Base-by-base conservation (phyloP, 805 yeast genomes). In the Diddensiella transvaalensis region DNA sequence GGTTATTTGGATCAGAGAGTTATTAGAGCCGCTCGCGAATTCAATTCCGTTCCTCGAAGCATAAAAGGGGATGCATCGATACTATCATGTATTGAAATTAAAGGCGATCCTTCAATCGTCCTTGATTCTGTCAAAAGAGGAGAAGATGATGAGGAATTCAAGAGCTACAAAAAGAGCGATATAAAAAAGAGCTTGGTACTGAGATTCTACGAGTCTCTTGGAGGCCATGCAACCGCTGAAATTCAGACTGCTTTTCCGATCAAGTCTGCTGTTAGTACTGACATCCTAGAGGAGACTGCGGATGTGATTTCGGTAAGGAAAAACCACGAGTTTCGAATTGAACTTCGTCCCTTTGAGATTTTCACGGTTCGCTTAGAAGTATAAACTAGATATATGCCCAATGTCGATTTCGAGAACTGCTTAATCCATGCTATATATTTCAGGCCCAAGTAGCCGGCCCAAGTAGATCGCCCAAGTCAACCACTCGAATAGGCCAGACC, bases 161-260 rank as follows among this genome's bases (percentile, higher is more conserved):
- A 76, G 80, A 8, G 36, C 51, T 8, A 71, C 72, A 42, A 66
- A 47, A 57, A 61, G 26, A 76, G 63, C 67, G 44, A 60, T 62
- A 35, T 74, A 8, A 75, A 75, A 8, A 68, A 71, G 44, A 75
- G 82, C 5, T 66, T 87, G 26, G 72, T 88, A 15, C 70, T 85
- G 22, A 78, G 97, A 57, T 73, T 87, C 1, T 90, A 88, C 65
- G 98, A 90, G 62, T 69, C 93, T 0, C 71, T 90, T 42, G 98
- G 98, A 5, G 97, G 96, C 41, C 70, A 71, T 44, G 72, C 85
- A 22, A 58, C 62, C 30, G 76, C 75, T 8, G 66, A 70, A 41
- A 73, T 82, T 4, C 66, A 86, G 24, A 72, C 85, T 0, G 61
- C 55, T 3, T 87, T 85, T 1, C 61, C 55, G 3, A 63, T 89